Conservation (phyloP, 257 asterid genomes). For the Lycium barbarum region DNA sequence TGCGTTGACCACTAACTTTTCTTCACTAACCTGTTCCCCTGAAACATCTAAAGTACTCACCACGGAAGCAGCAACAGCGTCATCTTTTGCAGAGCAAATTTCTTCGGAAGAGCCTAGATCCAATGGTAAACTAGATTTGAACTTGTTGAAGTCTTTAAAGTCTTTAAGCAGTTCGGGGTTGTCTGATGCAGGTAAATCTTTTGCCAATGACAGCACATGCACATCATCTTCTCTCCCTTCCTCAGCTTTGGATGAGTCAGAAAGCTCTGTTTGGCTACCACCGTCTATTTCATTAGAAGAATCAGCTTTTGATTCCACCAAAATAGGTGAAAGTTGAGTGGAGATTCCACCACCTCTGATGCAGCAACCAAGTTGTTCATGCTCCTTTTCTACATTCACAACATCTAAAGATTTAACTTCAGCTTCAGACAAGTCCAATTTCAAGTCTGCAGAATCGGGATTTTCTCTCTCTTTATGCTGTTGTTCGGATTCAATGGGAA, state of each 20-base stretch:
- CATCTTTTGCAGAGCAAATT: constrained; percentile 36
- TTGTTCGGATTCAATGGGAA: constrained; percentile 35
- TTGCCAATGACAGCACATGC: constrained; percentile 32
- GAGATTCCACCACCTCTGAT: constrained; percentile 23
- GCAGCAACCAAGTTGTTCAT: constrained; percentile 30
- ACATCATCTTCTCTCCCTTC: constrained; percentile 31
- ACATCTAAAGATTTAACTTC: constrained; percentile 36
- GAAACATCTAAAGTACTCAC: constrained; percentile 37
- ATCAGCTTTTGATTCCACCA: constrained; percentile 35
- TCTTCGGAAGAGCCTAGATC: constrained; percentile 43
- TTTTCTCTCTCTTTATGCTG: neutral
- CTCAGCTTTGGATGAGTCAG: constrained; percentile 22
- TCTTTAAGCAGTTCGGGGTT: constrained; percentile 38
- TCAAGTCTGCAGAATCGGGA: neutral
- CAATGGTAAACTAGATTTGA: constrained; percentile 42
- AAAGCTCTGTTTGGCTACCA: constrained; percentile 11
- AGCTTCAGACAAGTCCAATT: constrained; percentile 26
- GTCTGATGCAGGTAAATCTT: constrained; percentile 32
- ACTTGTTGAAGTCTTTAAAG: constrained; percentile 37
- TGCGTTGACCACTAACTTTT: constrained; percentile 16
- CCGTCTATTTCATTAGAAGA: constrained; percentile 16
- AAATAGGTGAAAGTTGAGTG: constrained; percentile 37
- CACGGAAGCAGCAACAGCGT: constrained; percentile 28
- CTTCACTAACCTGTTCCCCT: constrained; percentile 31
- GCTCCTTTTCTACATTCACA: constrained; percentile 34